Evolutionary conservation across 116 monocot species (phyloP).

Genomic region (Iris pallida): DNA sequence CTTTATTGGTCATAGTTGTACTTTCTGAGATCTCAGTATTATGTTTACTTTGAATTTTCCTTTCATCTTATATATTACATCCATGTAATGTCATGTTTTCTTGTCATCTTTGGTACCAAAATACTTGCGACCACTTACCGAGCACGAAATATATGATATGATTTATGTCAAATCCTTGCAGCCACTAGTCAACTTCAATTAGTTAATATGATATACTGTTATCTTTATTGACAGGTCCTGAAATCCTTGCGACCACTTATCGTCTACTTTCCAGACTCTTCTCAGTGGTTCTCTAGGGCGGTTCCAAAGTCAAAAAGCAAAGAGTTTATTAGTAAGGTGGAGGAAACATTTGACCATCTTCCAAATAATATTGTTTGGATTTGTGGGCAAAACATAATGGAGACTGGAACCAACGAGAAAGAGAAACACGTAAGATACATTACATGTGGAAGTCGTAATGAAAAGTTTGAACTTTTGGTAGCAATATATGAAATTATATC

Average conservation of each 20-base stretch:
- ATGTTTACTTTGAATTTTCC: background rate
- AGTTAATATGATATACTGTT: background rate
- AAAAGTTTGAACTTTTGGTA: too few species aligned
- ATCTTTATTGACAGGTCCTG: constrained; percentile 47
- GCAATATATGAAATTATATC: too few species aligned
- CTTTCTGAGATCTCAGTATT: background rate
- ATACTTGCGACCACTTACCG: too few species aligned
- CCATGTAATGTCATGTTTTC: too few species aligned
- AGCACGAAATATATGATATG: too few species aligned
- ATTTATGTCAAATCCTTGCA: too few species aligned
- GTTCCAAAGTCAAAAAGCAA: constrained; percentile 58
- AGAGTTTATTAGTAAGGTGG: constrained; percentile 67
- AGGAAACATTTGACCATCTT: constrained; percentile 77
- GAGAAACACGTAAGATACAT: constrained; percentile 63
- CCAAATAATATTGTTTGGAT: constrained; percentile 71
- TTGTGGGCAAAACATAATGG: constrained; percentile 73
- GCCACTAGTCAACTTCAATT: too few species aligned
- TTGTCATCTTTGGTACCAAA: too few species aligned
- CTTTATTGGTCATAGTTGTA: background rate
- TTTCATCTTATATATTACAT: background rate
- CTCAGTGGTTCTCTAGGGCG: constrained; percentile 64
- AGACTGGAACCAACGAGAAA: constrained; percentile 61
- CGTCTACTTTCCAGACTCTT: constrained; percentile 83
- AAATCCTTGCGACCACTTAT: constrained; percentile 68
- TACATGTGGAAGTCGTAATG: background rate